These are phyloP conservation scores for Aspergillus incahuasiensis DNA, from an alignment of 495 filamentous ascomycete genomes.

Conservation along the genomic window DNA sequence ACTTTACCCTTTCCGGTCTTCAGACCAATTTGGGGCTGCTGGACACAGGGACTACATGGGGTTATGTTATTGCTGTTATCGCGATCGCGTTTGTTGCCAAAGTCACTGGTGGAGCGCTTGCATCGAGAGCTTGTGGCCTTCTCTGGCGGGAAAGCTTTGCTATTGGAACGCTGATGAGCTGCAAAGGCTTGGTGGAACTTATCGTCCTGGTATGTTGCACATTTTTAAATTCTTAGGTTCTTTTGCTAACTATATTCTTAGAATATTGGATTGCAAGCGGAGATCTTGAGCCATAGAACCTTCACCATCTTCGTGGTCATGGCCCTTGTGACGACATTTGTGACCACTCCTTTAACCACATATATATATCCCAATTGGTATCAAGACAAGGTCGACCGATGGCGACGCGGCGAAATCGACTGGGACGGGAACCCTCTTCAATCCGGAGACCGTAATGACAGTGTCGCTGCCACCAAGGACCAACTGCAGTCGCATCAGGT, in stretches of 20 bases:
- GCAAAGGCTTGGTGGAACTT: slow-evolving; percentile 91
- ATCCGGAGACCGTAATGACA: slow-evolving; percentile 31
- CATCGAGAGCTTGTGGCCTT: slow-evolving; percentile 70
- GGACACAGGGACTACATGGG: slow-evolving; percentile 81
- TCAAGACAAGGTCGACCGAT: slow-evolving; percentile 84
- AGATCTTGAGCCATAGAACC: slow-evolving; percentile 77
- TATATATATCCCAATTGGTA: slow-evolving; percentile 83
- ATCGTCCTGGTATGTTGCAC: slow-evolving; percentile 76
- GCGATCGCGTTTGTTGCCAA: slow-evolving; percentile 82
- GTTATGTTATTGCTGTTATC: slow-evolving; percentile 82
- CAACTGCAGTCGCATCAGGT: slow-evolving; percentile 32
- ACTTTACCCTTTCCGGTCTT: slow-evolving; percentile 90
- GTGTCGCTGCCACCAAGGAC: slow-evolving; percentile 41
- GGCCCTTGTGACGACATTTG: slow-evolving; percentile 87
- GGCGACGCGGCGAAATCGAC: slow-evolving; percentile 87
- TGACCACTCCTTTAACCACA: slow-evolving; percentile 78
- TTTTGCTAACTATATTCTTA: slow-evolving; percentile 32
- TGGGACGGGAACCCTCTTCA: slow-evolving; percentile 71
- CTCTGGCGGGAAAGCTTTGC: slow-evolving; percentile 91
- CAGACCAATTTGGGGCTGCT: slow-evolving; percentile 86
- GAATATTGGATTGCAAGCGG: slow-evolving; percentile 94
- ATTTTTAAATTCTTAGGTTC: not conserved
- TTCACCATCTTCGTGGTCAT: slow-evolving; percentile 99
- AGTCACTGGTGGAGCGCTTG: slow-evolving; percentile 77
- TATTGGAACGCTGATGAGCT: slow-evolving; percentile 94